These are phyloP conservation scores for Paxillus rubicundulus DNA, from an alignment of 768 basidiomycete genomes.

Conservation along the genomic window DNA sequence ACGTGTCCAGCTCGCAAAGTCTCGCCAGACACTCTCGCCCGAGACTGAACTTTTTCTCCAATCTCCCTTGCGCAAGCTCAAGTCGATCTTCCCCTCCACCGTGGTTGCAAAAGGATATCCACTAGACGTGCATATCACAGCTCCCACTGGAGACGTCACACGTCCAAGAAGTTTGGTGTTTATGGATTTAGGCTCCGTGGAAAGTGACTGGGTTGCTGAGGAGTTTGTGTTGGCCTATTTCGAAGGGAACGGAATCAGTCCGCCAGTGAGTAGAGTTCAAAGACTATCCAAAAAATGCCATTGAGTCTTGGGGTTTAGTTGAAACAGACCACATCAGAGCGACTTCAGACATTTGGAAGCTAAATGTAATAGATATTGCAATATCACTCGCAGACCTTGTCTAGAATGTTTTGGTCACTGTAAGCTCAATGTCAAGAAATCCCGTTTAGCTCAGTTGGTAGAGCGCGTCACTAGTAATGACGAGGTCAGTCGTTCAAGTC, in stretches of 20 bases:
- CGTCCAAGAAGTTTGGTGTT: slow-evolving; percentile 58
- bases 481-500: slow-evolving; percentile 68
- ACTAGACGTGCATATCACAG: slow-evolving; percentile 65
- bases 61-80: slow-evolving; percentile 67
- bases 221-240: slow-evolving; percentile 77
- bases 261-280: slow-evolving; percentile 48
- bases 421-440: neutral
- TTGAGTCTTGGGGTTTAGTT: slow-evolving; percentile 20
- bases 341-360: slow-evolving; percentile 17
- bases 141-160: slow-evolving; percentile 45
- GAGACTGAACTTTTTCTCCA: slow-evolving; percentile 57
- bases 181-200: slow-evolving; percentile 69
- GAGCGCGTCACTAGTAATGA: slow-evolving; percentile 71
- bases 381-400: no score
- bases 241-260: slow-evolving; percentile 66
- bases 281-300: neutral
- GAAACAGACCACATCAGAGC: slow-evolving; percentile 27
- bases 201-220: slow-evolving; percentile 71
- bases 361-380: slow-evolving; percentile 5
- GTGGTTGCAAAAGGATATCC: slow-evolving; percentile 64
- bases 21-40: slow-evolving; percentile 51
- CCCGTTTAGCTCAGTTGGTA: slow-evolving; percentile 46
- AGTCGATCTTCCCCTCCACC: slow-evolving; percentile 72
- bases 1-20: slow-evolving; percentile 51
- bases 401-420: neutral